Conservation (phyloP, 768 basidiomycete genomes). For the Porphyrellus cyaneotinctus region DNA sequence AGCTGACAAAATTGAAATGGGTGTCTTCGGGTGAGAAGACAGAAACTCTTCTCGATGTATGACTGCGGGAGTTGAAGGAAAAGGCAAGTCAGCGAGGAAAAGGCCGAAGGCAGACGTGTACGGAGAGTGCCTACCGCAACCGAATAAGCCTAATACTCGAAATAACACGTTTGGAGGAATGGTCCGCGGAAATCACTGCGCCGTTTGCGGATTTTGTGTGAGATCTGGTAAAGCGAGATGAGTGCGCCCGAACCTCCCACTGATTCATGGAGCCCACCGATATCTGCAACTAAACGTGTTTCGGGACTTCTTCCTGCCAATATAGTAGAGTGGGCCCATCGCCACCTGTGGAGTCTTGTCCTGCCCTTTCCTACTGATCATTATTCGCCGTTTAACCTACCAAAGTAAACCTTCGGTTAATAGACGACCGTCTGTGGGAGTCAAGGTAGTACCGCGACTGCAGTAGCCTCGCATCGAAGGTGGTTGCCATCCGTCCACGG, state of each 20-base stretch:
- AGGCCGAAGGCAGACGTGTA: conserved; percentile 7
- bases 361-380: neutral
- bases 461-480: conserved; percentile 15
- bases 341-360: neutral
- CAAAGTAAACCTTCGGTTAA: neutral
- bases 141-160: conserved; percentile 22
- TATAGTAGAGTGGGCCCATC: neutral
- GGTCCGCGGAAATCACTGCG: conserved; percentile 32
- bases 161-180: conserved; percentile 21
- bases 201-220: conserved; percentile 22
- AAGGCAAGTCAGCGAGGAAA: conserved; percentile 18
- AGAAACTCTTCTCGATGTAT: conserved; percentile 10
- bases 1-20: conserved; percentile 8
- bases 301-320: neutral
- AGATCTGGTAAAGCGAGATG: conserved; percentile 23
- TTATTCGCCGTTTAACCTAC: conserved; percentile 5
- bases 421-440: neutral
- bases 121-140: conserved; percentile 16
- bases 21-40: conserved; percentile 7
- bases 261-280: neutral
- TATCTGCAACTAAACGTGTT: neutral
- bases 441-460: neutral
- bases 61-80: conserved; percentile 7
- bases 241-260: neutral
- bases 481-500: conserved; percentile 17